Evolutionary conservation across 208 protist genomes (phyloP), one percentile per base, ranked within the genome.

Genomic region (Blastocrithidia nonstop): DNA sequence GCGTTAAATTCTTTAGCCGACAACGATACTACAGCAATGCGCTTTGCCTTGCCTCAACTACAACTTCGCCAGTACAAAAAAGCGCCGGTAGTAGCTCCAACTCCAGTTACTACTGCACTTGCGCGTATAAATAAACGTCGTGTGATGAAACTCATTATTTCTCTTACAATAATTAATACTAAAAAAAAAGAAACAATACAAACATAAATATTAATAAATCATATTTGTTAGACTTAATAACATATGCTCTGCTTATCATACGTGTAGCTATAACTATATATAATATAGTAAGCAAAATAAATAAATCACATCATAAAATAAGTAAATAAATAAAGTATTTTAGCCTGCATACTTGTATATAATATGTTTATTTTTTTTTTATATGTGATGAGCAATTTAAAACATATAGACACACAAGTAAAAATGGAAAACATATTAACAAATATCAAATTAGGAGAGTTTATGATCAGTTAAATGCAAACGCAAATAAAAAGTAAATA

Each of bases 1-100:
- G 58, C 60, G 45, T 85, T 89, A 45, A 82, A 89, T 31, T 71
- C 71, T 9, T 68, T 63, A 11, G 62, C 66, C 1, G 65, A 66
- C 6, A 85, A 41, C 22, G 57, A 45, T 20, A 51, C 64, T 20
- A 36, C 25, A 24, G 22, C 48, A 23, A 22, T 45, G 23, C 39
- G n/a, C 2, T 23, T 26, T n/a, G 45, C 19, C 9, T 16, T 46
- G 41, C 16, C 38, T 3, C 19, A 36, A 22, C 38, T 33, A 15
- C 8, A 23, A 26, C 44, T 21, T 19, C 25, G 9, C 19, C 50
- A 48, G n/a, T 54, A 32, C 11, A 21, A 51, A 22, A 44, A 61
- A 4, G 57, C 20, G 3, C 52, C 43, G 1, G 38, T 43, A 0
- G 26, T 54, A 0, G 38, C 51, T 1, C 53, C 50, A 6, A 50